Conservation (phyloP, 805 yeast genomes). For the Torulaspora quercuum region DNA sequence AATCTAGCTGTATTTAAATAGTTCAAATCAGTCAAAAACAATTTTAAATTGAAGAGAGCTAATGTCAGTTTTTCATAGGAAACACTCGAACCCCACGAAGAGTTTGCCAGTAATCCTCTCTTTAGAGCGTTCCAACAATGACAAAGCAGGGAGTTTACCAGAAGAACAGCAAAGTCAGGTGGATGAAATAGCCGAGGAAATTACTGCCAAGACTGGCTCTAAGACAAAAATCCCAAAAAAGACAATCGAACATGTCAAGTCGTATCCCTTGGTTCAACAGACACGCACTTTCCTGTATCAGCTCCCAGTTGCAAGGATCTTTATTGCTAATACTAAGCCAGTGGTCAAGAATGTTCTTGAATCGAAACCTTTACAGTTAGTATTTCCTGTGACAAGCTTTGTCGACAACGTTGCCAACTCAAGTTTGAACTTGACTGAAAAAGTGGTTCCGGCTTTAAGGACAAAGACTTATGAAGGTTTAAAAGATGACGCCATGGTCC, state of each 20-base stretch:
- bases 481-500: constrained; percentile 48
- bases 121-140: constrained; percentile 11
- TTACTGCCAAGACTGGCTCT: constrained; percentile 1
- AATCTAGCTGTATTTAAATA: constrained; percentile 1
- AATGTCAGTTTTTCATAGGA: constrained; percentile 21
- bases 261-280: constrained; percentile 48
- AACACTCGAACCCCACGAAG: constrained; percentile 14
- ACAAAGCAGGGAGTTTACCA: constrained; percentile 7
- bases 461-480: constrained; percentile 50
- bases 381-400: constrained; percentile 45
- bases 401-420: constrained; percentile 55
- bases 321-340: constrained; percentile 37
- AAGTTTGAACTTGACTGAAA: constrained; percentile 56
- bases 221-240: constrained; percentile 22
- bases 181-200: constrained; percentile 8
- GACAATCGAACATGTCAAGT: constrained; percentile 42
- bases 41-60: no score
- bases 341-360: constrained; percentile 28
- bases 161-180: constrained; percentile 11
- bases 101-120: constrained; percentile 16
- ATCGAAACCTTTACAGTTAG: constrained; percentile 35
- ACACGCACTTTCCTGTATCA: constrained; percentile 37
- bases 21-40: background rate
- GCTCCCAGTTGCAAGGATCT: constrained; percentile 39
- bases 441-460: constrained; percentile 54